A percentile compares a stretch with the other conserved stretches of the same genome.
These are phyloP conservation scores for Plasmodium inui DNA, from an alignment of 169 alveolate species.

Conservation along the genomic window DNA sequence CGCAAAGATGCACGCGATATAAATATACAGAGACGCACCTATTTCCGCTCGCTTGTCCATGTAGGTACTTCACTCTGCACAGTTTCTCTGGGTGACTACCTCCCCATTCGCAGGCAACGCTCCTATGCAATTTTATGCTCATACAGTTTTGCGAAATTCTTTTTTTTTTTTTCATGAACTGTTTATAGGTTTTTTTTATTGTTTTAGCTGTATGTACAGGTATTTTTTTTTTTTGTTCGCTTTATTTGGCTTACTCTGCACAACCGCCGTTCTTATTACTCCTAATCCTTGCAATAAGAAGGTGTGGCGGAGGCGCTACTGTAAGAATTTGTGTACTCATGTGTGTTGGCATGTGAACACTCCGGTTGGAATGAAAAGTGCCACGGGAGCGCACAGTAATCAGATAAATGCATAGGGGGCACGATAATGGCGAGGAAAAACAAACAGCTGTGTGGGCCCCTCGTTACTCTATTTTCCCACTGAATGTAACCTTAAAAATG, in stretches of 20 bases:
- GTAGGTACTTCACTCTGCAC: not conserved
- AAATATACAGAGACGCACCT: not conserved
- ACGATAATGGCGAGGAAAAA: not conserved
- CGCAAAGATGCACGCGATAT: not conserved
- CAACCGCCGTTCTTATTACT: not conserved
- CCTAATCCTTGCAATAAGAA: not conserved
- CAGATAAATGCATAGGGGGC: not conserved
- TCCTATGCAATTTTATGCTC: not conserved
- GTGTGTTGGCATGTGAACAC: not conserved
- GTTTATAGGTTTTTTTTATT: not conserved
- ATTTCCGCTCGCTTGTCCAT: not conserved
- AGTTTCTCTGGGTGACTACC: not conserved
- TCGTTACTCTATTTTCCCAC: not conserved
- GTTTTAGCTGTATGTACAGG: not conserved
- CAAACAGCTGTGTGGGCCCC: not conserved
- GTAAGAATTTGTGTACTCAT: not conserved
- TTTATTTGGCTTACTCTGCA: not conserved
- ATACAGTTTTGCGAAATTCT: not conserved
- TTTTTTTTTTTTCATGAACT: not conserved
- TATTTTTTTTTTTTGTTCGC: not conserved
- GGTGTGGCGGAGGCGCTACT: not conserved
- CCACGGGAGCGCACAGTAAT: not conserved
- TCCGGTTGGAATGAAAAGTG: not conserved
- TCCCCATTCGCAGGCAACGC: not conserved
- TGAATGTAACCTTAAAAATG: not conserved